Evolutionary conservation across 805 yeast genomes (phyloP), one percentile per base, ranked within the genome.

Genomic region (Sugiyamaella mastotermitis): DNA sequence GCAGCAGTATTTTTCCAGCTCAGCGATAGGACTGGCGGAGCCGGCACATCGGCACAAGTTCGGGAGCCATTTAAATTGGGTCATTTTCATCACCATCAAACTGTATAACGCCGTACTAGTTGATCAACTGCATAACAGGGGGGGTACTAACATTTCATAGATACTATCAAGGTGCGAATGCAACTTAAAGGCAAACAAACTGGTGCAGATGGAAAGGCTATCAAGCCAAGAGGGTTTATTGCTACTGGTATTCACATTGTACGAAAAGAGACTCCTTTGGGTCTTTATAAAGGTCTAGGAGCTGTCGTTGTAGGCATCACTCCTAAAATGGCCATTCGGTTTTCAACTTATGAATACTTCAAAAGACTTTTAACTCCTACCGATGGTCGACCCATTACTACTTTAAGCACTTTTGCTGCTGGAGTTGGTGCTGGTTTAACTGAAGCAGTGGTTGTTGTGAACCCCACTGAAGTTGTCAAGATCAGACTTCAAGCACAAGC

Each of bases 361-460:
- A 80, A 94, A 64, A 69, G 78, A 9, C 60, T 76, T 41, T 70
- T 90, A 47, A 73, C 75, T 25, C 74, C 77, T 42, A 60, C 62
- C 35, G 69, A 69, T 36, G 76, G 83, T 38, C 82, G 86, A 18
- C 64, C 68, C 9, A 78, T 86, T 39, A 58, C 83, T 29, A 83
- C 96, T 4, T 74, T 76, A 33, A 73, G 77, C 52, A 84, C 88
- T 8, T 90, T 90, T 58, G 49, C 83, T 36, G 88, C 97, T 31
- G 98, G 98, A 65, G 92, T 90, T 18, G 88, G 95, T 61, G 97
- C 98, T 14, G 98, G 98, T 66, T 69, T 85, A 58, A 85, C 96
- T 35, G 98, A 90, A 65, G 96, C 97, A 1, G 88, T 92, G 40
- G 64, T 83, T 43, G 90, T 90, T 42, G 98, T 90, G 29, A 92